phyloP scores from a whole-genome alignment of 768 basidiomycete genomes.

The Amanita fuliginea region DNA sequence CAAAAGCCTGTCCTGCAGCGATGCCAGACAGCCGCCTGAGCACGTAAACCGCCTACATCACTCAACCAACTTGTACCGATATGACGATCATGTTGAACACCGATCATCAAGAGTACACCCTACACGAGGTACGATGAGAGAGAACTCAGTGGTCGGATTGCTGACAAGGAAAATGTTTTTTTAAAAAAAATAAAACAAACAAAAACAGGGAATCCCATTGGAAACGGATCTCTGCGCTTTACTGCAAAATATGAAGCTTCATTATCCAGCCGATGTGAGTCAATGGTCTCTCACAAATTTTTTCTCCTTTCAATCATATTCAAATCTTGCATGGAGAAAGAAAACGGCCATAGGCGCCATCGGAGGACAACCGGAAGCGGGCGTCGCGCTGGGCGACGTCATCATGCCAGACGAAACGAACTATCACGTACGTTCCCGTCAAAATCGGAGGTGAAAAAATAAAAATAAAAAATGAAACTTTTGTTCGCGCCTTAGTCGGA shows the following conservation, averaged over 20 bases:
- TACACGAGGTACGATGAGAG: neutral
- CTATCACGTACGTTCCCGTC: slow-evolving; percentile 2
- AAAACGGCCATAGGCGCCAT: slow-evolving; percentile 18
- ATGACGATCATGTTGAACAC: neutral
- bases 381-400: slow-evolving; percentile 23
- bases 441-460: neutral
- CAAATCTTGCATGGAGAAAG: slow-evolving; percentile 32
- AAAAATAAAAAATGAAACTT: too few species aligned
- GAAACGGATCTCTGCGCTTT: slow-evolving; percentile 45
- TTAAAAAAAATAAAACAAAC: too few species aligned
- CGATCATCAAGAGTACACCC: neutral
- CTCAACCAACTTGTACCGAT: neutral
- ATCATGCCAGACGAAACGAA: slow-evolving; percentile 35
- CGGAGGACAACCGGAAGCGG: slow-evolving; percentile 8
- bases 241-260: slow-evolving; percentile 39
- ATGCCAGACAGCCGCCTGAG: neutral
- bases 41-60: neutral
- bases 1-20: neutral
- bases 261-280: slow-evolving; percentile 21
- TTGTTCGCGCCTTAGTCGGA: slow-evolving; percentile 27
- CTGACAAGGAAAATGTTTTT: neutral
- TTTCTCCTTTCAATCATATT: neutral
- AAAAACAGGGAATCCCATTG: slow-evolving; percentile 8
- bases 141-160: neutral
- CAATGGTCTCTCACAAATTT: too few species aligned